Base-by-base conservation (phyloP, 2,329 filamentous ascomycete species). In the Fusarium concolor region DNA sequence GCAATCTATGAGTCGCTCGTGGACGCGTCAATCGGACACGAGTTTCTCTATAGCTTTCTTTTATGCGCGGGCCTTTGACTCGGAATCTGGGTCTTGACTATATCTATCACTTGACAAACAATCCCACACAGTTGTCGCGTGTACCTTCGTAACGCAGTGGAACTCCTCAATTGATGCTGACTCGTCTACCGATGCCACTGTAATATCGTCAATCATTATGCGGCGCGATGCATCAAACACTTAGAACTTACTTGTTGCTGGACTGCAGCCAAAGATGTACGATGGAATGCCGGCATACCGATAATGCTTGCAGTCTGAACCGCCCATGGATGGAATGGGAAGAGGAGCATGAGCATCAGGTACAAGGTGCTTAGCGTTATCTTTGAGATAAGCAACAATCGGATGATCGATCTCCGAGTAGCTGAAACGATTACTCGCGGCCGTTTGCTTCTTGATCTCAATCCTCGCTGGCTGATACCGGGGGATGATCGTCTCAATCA, bases 91-190 rank as follows among this genome's bases (percentile, higher is more conserved):
- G 6, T 24, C 22, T 24, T 24, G 22, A 24, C 22, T 6, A 24
- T 4, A 24, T 24, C 4, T 24, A 24, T 24, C 22, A 24, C 22
- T 24, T 24, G 22, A 26, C 17, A 58, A 31, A 22, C 22, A 45
- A 26, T 54, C 55, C 55, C 55, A 58, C n/a, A 58, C 55, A 28
- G 55, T 18, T 4, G 51, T n/a, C 3, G 47, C 47, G 11, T 58
- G 49, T 14, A 54, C 47, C 47, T 54, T 58, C 6, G 55, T 54
- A 14, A 58, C 55, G 1, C 39, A 47, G 12, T 43, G 35, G n/a
- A 59, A 47, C 22, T 56, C 35, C 8, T 22, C 20, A 31, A 59
- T 24, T 10, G 50, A 55, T 4, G 56, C 56, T 6, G 41, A 41
- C 22, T 59, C 50, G 15, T 42, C 15, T 12, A 46, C 22, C 12